These are phyloP conservation scores for Carex kokanica DNA, from an alignment of 176 grass and related monocot species.

Conservation along the genomic window DNA sequence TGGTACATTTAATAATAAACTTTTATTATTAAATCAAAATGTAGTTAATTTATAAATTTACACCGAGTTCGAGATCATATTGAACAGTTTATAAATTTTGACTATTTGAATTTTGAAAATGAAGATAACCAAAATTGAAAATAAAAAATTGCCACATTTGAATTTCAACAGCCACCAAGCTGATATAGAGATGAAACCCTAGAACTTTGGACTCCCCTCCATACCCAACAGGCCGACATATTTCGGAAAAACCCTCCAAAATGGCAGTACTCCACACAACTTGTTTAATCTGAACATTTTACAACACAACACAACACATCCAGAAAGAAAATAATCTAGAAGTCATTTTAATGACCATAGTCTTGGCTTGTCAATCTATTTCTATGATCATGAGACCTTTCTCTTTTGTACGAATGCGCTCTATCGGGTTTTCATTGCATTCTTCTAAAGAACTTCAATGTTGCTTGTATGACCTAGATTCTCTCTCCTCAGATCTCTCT, in stretches of 20 bases:
- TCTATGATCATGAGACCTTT: constrained; percentile 24
- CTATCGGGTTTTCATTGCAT: constrained; percentile 10
- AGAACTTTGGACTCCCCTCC: not conserved
- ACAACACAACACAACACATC: not conserved
- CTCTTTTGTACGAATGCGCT: constrained; percentile 24
- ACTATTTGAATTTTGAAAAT: too few species aligned
- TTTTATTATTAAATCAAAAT: too few species aligned
- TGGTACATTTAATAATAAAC: too few species aligned
- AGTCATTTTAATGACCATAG: constrained; percentile 16
- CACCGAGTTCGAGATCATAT: too few species aligned
- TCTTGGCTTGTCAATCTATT: constrained; percentile 37
- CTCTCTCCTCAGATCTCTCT: constrained; percentile 36
- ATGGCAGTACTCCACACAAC: too few species aligned
- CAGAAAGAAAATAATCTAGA: not conserved
- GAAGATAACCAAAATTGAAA: too few species aligned
- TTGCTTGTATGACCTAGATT: constrained; percentile 29
- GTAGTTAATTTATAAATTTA: too few species aligned
- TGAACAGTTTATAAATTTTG: too few species aligned
- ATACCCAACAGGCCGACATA: not conserved
- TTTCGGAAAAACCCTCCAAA: not conserved
- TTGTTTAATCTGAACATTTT: not conserved
- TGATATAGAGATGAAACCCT: not conserved
- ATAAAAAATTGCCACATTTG: not conserved
- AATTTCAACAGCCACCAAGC: not conserved
- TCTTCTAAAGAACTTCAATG: constrained; percentile 27